Percentiles rank a stretch among this genome's conserved stretches.
phyloP scores from a whole-genome alignment of 352 stramenopile genomes.

The Phytophthora ohioensis region DNA sequence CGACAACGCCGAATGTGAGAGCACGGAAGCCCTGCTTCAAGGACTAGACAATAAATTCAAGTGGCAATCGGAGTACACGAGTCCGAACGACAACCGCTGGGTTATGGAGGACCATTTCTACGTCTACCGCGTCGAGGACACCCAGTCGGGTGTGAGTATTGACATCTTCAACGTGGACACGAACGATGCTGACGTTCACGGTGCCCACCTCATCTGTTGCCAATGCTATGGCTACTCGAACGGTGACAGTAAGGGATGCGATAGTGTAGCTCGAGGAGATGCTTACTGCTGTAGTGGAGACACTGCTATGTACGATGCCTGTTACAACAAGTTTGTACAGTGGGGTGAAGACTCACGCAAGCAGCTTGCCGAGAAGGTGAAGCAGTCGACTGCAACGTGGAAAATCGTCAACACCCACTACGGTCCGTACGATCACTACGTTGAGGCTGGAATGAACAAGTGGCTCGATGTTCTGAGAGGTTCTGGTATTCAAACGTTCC shows the following conservation, averaged over 20 bases:
- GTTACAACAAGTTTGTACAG: constrained; percentile 7
- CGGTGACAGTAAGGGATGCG: background rate
- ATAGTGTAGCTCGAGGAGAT: constrained; percentile 3
- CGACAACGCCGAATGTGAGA: constrained; percentile 8
- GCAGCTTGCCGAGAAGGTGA: constrained; percentile 21
- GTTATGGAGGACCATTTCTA: constrained; percentile 7
- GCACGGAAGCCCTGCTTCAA: constrained; percentile 3
- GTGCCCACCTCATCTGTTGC: constrained; percentile 9
- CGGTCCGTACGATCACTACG: constrained; percentile 27
- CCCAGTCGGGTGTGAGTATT: background rate
- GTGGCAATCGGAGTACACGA: constrained; percentile 12
- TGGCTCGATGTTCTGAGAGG: constrained; percentile 19
- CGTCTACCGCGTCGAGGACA: constrained; percentile 3
- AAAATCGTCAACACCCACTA: constrained; percentile 38
- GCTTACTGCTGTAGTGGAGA: constrained; percentile 15
- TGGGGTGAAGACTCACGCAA: constrained; percentile 15
- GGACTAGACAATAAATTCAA: constrained; percentile 21
- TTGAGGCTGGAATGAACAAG: constrained; percentile 15
- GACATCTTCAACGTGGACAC: constrained; percentile 23
- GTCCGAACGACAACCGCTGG: background rate
- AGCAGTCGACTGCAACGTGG: constrained; percentile 28
- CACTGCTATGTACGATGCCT: constrained; percentile 14
- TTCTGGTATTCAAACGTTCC: constrained; percentile 49
- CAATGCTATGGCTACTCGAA: constrained; percentile 25
- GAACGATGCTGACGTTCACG: constrained; percentile 14